Evolutionary conservation across 139 green algal species (phyloP).

Genomic region (Micromonas pusilla): DNA sequence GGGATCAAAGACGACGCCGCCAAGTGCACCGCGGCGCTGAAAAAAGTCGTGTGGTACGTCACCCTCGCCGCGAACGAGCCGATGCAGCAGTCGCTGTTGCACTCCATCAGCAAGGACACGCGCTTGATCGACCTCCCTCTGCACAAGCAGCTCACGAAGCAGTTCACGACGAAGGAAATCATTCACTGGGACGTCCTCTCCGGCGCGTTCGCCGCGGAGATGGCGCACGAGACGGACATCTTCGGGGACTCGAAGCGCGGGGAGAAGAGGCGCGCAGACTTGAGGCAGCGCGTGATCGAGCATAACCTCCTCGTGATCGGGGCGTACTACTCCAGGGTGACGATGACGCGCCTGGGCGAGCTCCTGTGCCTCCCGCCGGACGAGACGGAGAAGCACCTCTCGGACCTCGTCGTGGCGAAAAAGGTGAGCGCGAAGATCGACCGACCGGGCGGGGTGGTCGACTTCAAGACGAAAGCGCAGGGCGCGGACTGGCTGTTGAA

Average conservation of each 20-base stretch:
- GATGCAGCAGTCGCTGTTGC: constrained; percentile 78
- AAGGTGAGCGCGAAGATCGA: constrained; percentile 83
- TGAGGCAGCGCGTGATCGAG: constrained; percentile 39
- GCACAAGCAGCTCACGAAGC: constrained; percentile 70
- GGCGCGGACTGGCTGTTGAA: constrained; percentile 2
- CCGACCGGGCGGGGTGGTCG: constrained; percentile 77
- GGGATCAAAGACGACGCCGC: constrained; percentile 42
- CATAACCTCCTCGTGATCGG: constrained; percentile 89
- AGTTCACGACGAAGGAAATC: constrained; percentile 75
- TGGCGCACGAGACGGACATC: constrained; percentile 51
- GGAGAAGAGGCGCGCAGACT: constrained; percentile 39
- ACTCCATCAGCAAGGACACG: constrained; percentile 61
- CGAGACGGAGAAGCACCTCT: constrained; percentile 84
- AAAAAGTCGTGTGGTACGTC: constrained; percentile 81
- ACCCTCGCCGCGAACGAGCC: constrained; percentile 70
- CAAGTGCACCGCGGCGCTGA: constrained; percentile 57
- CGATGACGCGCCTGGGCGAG: constrained; percentile 61
- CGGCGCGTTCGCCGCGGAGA: constrained; percentile 52
- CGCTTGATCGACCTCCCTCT: constrained; percentile 69
- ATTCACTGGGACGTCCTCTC: constrained; percentile 49
- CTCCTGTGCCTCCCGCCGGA: constrained; percentile 71
- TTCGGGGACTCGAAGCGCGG: constrained; percentile 40
- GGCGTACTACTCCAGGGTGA: constrained; percentile 80
- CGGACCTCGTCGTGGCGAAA: constrained; percentile 77
- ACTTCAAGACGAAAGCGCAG: constrained; percentile 45